Conservation (phyloP, 75 land plant species). For the Cunninghamia lanceolata region DNA sequence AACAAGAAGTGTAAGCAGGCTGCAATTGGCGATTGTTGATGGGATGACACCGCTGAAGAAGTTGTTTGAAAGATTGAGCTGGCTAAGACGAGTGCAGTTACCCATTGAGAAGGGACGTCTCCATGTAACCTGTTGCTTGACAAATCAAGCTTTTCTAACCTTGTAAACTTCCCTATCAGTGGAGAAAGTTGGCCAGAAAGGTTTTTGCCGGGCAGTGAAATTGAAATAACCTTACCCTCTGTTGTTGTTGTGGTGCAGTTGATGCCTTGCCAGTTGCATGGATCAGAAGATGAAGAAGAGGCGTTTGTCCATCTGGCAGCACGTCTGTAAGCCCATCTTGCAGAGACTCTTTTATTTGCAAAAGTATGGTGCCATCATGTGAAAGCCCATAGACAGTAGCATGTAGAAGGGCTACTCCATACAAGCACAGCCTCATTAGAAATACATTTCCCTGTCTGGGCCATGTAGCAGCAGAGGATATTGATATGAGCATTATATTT, state of each 20-base stretch:
- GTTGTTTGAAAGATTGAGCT: slow-evolving; percentile 31
- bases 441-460: too few relatives aligned
- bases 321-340: background rate
- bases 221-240: slow-evolving; percentile 16
- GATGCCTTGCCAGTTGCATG: slow-evolving; percentile 51
- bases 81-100: slow-evolving; percentile 17
- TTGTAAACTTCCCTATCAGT: slow-evolving; percentile 21
- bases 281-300: slow-evolving; percentile 10
- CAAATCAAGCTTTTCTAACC: slow-evolving; percentile 32
- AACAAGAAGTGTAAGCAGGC: slow-evolving; percentile 23
- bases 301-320: slow-evolving; percentile 9
- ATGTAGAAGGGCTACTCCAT: background rate
- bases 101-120: slow-evolving; percentile 35
- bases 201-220: slow-evolving; percentile 21
- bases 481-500: too few relatives aligned
- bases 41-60: slow-evolving; percentile 32
- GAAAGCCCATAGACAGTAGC: background rate
- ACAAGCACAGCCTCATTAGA: too few relatives aligned
- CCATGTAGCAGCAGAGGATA: too few relatives aligned
- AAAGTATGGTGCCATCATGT: background rate
- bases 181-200: slow-evolving; percentile 22
- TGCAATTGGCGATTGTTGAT: slow-evolving; percentile 24
- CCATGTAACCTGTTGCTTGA: slow-evolving; percentile 25
- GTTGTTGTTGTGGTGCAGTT: slow-evolving; percentile 10
- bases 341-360: slow-evolving; percentile 20